Base-by-base conservation (phyloP, 129 eudicot genomes). In the Deinandra increscens region DNA sequence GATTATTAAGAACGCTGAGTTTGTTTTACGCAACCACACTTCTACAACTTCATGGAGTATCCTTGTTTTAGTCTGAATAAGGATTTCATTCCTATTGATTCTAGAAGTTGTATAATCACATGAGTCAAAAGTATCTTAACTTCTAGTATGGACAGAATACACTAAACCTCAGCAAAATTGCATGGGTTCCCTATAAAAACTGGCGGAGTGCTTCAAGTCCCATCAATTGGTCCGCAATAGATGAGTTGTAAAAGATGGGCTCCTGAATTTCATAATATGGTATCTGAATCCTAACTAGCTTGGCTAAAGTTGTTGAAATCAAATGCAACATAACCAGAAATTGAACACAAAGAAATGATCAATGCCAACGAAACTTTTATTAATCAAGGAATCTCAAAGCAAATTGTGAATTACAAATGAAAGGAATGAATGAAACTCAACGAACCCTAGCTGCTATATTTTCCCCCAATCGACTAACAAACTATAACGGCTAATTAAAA, bases 141-240 rank as follows among this genome's bases (percentile, higher is more conserved):
- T 23, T 23, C 42, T 71, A 41, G 44, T 26, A 71, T 11, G 12
- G 34, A 34, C 13, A 3, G 46, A 42, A 31, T 8, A 43, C 42
- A 59, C 31, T 42, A 6, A 17, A 23, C 6, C 29, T 31, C 44
- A 7, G 33, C 6, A 62, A 17, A 37, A 62, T 17, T 9, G 9
- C 48, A 7, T 18, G 26, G 5, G 44, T 43, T 5, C 2, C 42
- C 14, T 66, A 44, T 66, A 44, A 66, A 66, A 44, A 17, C 56
- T 43, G 58, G 68, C 68, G 1, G 33, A 42, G 43, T 59, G 50
- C 38, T 41, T 31, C 15, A 56, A 66, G n/a, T n/a, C 60, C 4
- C n/a, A 43, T 55, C 61, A 75, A 23, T 26, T 15, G 44, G 18
- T 39, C 59, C 31, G 68, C 34, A 12, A 51, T 15, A 20, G 39